Percentiles rank a stretch among this genome's conserved stretches.
These are phyloP conservation scores for Phytophthora melonis DNA, from an alignment of 352 stramenopile species.

Conservation along the genomic window DNA sequence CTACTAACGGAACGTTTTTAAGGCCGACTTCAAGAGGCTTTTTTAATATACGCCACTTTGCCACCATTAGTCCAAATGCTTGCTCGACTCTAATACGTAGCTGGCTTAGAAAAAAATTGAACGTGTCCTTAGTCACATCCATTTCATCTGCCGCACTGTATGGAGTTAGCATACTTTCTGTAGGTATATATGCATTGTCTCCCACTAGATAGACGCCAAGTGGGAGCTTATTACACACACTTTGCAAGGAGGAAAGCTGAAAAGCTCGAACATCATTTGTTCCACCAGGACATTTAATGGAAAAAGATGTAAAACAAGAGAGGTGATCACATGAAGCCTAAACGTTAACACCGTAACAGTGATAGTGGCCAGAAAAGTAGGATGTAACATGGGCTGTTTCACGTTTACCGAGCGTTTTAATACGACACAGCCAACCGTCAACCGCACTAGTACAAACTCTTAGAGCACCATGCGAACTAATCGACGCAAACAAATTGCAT, in stretches of 20 bases:
- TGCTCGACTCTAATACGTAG: background rate
- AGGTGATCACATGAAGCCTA: slow-evolving; percentile 1
- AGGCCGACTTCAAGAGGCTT: background rate
- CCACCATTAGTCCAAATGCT: background rate
- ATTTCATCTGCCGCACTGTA: slow-evolving; percentile 10
- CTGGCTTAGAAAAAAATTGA: background rate
- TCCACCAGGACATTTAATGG: background rate
- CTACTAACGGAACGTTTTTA: background rate
- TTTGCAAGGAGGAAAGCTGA: background rate
- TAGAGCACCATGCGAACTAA: background rate
- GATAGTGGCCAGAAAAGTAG: background rate
- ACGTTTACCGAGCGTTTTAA: background rate
- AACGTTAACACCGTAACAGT: background rate
- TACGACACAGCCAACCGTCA: background rate
- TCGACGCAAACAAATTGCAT: background rate
- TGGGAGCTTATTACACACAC: background rate
- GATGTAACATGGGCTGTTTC: background rate
- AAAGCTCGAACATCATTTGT: background rate
- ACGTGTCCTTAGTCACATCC: slow-evolving; percentile 3
- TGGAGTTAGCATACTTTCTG: slow-evolving; percentile 11
- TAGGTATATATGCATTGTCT: slow-evolving; percentile 18
- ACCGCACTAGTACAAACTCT: background rate
- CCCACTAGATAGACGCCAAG: slow-evolving; percentile 7
- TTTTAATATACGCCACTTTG: background rate
- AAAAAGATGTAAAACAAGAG: background rate